Conservation (phyloP, 2,329 filamentous ascomycete species). For the Colletotrichum cereale region DNA sequence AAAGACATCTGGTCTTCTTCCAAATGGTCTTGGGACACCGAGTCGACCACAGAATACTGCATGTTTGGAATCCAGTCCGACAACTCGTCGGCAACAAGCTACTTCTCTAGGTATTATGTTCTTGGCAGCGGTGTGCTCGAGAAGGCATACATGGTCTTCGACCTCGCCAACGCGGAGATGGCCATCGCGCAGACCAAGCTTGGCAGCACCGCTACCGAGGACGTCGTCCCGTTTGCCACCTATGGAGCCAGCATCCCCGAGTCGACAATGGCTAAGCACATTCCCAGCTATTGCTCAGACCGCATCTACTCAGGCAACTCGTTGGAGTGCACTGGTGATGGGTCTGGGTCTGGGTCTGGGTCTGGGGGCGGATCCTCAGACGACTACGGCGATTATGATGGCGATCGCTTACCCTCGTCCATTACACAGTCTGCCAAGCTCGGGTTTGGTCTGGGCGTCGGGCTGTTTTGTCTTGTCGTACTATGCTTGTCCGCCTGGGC, state of each 20-base stretch:
- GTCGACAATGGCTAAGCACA: slow-evolving; percentile 32
- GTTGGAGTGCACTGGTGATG: neutral
- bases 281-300: slow-evolving; percentile 6
- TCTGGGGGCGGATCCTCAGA: neutral
- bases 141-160: slow-evolving; percentile 50
- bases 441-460: slow-evolving; percentile 2
- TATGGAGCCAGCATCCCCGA: slow-evolving; percentile 46
- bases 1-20: slow-evolving; percentile 12
- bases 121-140: slow-evolving; percentile 47
- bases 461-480: neutral
- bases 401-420: neutral
- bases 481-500: slow-evolving; percentile 20
- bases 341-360: neutral
- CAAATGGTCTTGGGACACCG: neutral
- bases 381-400: neutral
- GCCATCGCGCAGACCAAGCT: slow-evolving; percentile 48
- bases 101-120: slow-evolving; percentile 32
- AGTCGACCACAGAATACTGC: slow-evolving; percentile 39
- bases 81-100: slow-evolving; percentile 8
- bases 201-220: slow-evolving; percentile 35
- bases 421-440: neutral
- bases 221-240: slow-evolving; percentile 46
- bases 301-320: neutral
- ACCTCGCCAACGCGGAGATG: slow-evolving; percentile 49
- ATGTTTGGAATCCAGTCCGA: slow-evolving; percentile 49